Evolutionary conservation across 2,329 filamentous ascomycete genomes (phyloP).

Genomic region (Epichloe sp.): DNA sequence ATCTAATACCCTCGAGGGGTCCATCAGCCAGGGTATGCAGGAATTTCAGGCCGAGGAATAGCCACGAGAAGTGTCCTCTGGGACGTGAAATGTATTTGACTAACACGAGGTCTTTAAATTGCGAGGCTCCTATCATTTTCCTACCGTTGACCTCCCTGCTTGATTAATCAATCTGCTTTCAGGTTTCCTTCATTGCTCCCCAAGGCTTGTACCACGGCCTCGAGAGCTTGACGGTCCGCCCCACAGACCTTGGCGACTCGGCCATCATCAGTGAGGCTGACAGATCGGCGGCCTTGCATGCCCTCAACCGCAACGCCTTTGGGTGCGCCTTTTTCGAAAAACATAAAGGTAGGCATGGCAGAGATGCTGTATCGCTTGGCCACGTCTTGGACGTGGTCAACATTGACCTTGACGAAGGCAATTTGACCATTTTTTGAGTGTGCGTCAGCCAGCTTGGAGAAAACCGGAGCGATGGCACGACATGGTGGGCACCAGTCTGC

Average conservation of each 20-base stretch:
- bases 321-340: slow-evolving; percentile 67
- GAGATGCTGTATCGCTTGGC: slow-evolving; percentile 62
- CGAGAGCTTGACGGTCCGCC: slow-evolving; percentile 15
- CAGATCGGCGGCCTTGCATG: slow-evolving; percentile 10
- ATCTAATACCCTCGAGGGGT: too few relatives aligned
- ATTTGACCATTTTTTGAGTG: slow-evolving; percentile 12
- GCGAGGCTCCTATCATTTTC: too few relatives aligned
- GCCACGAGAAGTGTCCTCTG: too few relatives aligned
- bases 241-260: slow-evolving; percentile 17
- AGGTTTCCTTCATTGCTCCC: slow-evolving; percentile 7
- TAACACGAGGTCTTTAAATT: too few relatives aligned
- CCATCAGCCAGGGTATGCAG: too few relatives aligned
- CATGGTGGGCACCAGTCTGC: slow-evolving; percentile 39
- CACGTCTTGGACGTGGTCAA: slow-evolving; percentile 12
- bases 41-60: too few relatives aligned
- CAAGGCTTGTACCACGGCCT: slow-evolving; percentile 15
- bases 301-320: slow-evolving; percentile 18
- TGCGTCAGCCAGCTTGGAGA: slow-evolving; percentile 33
- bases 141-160: too few relatives aligned
- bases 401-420: slow-evolving; percentile 10
- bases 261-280: slow-evolving; percentile 14
- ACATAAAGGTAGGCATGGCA: slow-evolving; percentile 85
- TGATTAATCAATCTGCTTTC: too few relatives aligned
- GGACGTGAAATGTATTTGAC: too few relatives aligned
- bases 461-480: slow-evolving; percentile 33